Conservation (phyloP, 139 green algal genomes). For the Diplosphaera chodatii region DNA sequence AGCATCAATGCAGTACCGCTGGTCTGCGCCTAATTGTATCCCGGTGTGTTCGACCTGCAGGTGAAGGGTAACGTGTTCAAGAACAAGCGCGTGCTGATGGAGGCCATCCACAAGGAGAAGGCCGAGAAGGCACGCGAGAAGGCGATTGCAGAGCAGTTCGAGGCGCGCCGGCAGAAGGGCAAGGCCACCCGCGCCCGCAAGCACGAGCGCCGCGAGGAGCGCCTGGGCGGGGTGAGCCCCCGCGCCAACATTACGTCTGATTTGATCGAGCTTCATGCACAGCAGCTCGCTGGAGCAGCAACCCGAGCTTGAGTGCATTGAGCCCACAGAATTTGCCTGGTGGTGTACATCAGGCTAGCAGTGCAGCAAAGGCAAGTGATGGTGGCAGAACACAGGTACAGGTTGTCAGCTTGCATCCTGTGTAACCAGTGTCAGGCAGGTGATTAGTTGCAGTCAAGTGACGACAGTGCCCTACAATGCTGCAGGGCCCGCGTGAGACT, state of each 20-base stretch:
- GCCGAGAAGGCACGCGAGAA: conserved; percentile 98
- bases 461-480: background rate
- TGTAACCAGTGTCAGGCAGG: too few relatives aligned
- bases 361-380: too few relatives aligned
- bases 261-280: background rate
- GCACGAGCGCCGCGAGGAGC: conserved; percentile 88
- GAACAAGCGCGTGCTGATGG: conserved; percentile 99
- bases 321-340: too few relatives aligned
- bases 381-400: too few relatives aligned
- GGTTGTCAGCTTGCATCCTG: too few relatives aligned
- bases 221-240: conserved; percentile 48
- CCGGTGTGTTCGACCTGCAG: conserved; percentile 29
- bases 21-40: too few relatives aligned
- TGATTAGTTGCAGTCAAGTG: too few relatives aligned
- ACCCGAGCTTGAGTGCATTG: too few relatives aligned
- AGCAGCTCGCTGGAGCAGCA: too few relatives aligned
- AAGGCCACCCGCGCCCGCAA: conserved; percentile 92
- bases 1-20: too few relatives aligned
- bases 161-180: conserved; percentile 95
- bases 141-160: conserved; percentile 96
- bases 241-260: too few relatives aligned
- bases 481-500: background rate
- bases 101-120: conserved; percentile 99
- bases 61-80: conserved; percentile 99
- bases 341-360: too few relatives aligned